phyloP scores from a whole-genome alignment of 2,329 filamentous ascomycete species.

The Aureobasidium vineae region DNA sequence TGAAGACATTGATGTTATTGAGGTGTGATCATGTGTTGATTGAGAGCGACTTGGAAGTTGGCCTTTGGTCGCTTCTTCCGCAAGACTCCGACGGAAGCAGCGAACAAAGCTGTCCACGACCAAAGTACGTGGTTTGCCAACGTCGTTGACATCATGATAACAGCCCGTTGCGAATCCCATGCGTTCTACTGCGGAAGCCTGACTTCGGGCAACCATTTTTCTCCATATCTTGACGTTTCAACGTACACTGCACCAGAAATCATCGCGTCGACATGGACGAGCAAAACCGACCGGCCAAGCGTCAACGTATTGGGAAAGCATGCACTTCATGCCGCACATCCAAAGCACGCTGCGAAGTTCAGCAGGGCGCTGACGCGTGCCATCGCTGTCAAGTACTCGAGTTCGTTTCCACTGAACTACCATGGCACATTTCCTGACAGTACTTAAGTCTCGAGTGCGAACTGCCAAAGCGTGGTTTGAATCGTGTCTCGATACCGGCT shows the following conservation, averaged over 20 bases:
- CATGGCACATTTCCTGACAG: not conserved
- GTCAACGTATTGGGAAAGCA: conserved; percentile 8
- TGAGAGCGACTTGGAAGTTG: not conserved
- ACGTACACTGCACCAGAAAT: too few relatives aligned
- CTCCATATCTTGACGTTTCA: too few relatives aligned
- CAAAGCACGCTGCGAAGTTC: conserved; percentile 20
- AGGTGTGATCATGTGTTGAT: not conserved
- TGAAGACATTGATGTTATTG: not conserved
- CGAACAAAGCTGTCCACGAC: not conserved
- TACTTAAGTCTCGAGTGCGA: conserved; percentile 1
- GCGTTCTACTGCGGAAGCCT: not conserved
- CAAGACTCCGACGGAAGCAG: not conserved
- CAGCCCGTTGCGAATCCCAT: not conserved
- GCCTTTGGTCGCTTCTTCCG: not conserved
- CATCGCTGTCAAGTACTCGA: conserved; percentile 22
- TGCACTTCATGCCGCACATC: conserved; percentile 23
- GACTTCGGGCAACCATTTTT: not conserved
- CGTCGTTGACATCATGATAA: not conserved
- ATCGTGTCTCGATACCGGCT: too few relatives aligned
- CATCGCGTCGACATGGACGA: conserved; percentile 6
- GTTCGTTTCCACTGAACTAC: not conserved
- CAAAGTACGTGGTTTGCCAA: not conserved
- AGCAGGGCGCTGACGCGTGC: not conserved
- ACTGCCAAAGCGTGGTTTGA: conserved; percentile 2
- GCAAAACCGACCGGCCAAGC: conserved; percentile 7